Evolutionary conservation across 1,284 basidiomycete genomes (phyloP).

Genomic region (Butyriboletus appendiculatus): DNA sequence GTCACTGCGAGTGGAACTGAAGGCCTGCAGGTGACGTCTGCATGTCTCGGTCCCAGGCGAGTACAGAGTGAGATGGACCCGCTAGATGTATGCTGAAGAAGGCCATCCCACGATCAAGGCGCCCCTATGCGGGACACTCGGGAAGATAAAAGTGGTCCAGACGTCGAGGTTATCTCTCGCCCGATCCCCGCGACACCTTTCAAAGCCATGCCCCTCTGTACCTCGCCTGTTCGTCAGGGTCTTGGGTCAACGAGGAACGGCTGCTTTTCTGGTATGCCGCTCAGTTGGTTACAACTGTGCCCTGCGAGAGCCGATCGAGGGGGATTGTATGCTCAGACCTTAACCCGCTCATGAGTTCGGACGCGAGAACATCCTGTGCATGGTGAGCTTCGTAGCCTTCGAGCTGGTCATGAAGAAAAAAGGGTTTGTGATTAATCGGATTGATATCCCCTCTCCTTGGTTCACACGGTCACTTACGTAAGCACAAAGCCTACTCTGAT

Average conservation of each 20-base stretch:
- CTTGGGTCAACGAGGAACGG: conserved; percentile 21
- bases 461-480: neutral
- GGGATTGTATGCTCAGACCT: conserved; percentile 37
- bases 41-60: accelerated
- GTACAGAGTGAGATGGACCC: too few species aligned
- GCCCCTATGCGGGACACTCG: conserved; percentile 15
- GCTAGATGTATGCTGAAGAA: too few species aligned
- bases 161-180: conserved; percentile 4
- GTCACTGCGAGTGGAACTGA: neutral
- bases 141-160: conserved; percentile 14
- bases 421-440: too few species aligned
- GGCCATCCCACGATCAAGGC: conserved; percentile 15
- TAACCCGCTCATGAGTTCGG: conserved; percentile 33
- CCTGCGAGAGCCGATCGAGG: conserved; percentile 35
- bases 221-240: conserved; percentile 32
- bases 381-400: conserved; percentile 33
- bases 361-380: conserved; percentile 18
- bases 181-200: conserved; percentile 35
- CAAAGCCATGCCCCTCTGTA: conserved; percentile 17
- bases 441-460: neutral
- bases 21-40: neutral
- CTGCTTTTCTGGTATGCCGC: conserved; percentile 35
- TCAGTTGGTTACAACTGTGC: conserved; percentile 33
- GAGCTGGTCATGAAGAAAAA: conserved; percentile 28
- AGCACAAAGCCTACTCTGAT: too few species aligned